phyloP scores from a whole-genome alignment of 1,284 basidiomycete genomes.

The Phylloboletellus chloephorus region DNA sequence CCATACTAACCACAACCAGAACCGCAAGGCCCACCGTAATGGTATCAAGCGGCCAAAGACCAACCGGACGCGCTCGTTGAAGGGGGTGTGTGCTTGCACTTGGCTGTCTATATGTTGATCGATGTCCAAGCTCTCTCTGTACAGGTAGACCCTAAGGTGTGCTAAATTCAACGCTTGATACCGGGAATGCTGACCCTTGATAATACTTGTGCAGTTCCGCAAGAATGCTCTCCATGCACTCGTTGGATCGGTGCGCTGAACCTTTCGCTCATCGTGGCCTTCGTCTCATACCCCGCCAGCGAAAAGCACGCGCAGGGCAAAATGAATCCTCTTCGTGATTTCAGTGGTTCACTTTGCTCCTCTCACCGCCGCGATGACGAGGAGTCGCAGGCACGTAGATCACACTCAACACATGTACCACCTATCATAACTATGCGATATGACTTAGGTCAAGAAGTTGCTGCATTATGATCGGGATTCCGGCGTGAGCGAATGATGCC shows the following conservation, averaged over 20 bases:
- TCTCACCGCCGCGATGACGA: slow-evolving; percentile 7
- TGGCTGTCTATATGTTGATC: slow-evolving; percentile 2
- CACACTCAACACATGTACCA: slow-evolving; percentile 22
- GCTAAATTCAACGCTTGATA: slow-evolving; percentile 17
- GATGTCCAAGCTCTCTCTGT: slow-evolving; percentile 8
- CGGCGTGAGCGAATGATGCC: slow-evolving; percentile 19
- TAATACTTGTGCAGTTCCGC: slow-evolving; percentile 59
- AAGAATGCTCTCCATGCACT: slow-evolving; percentile 79
- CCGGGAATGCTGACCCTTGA: slow-evolving; percentile 8
- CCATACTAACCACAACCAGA: slow-evolving; percentile 93
- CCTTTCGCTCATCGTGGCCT: not conserved
- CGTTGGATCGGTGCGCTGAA: slow-evolving; percentile 65
- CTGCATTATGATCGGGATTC: slow-evolving; percentile 14
- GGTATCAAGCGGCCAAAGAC: slow-evolving; percentile 84
- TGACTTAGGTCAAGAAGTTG: slow-evolving; percentile 17
- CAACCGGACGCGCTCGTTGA: slow-evolving; percentile 77
- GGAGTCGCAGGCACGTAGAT: slow-evolving; percentile 14
- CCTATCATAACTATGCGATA: slow-evolving; percentile 21
- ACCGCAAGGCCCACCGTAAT: slow-evolving; percentile 93
- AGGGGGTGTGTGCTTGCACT: slow-evolving; percentile 67
- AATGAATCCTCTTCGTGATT: slow-evolving; percentile 46
- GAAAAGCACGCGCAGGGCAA: slow-evolving; percentile 57
- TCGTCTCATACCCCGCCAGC: slow-evolving; percentile 36
- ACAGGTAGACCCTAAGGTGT: slow-evolving; percentile 83
- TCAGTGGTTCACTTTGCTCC: slow-evolving; percentile 10